Evolutionary conservation across 345 rosid species (phyloP), one percentile per base, ranked within the genome.

Genomic region (Salix exigua): DNA sequence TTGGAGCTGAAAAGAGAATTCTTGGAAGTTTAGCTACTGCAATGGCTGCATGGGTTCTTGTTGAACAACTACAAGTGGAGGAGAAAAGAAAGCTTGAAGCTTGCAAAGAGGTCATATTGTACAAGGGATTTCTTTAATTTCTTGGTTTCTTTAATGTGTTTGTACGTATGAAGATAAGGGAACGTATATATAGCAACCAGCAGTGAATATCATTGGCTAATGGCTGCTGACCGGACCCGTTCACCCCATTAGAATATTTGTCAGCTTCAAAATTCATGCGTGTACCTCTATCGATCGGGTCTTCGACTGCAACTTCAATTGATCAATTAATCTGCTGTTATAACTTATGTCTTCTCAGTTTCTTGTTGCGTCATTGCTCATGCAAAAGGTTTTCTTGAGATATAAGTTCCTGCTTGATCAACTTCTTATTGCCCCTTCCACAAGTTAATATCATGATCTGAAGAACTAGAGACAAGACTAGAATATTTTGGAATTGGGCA

Each of bases 21-120:
- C 38, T 83, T 0, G 88, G 86, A 46, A 86, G 75, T 23, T 82
- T 86, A 3, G 90, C 91, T 58, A 87, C 70, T 14, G 90, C 79
- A 6, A 91, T 40, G 18, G 89, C 85, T 0, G 89, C 80, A 72
- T 69, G 79, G 60, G 18, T 46, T 46, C 50, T 72, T 78, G 70
- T 80, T 21, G 40, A 28, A 31, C 73, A 55, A 48, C 46, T 12
- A 65, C 11, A 69, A 18, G 90, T 77, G 8, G 83, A 88, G 7
- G 79, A 79, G 13, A 84, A 40, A 26, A 82, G 64, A 0, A 68
- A 82, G 67, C 74, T 46, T 79, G 90, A 87, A 79, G 80, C 70
- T 37, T 82, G 89, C 18, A 85, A 75, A 26, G 86, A 84, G 71
- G 90, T 82, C 94, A 88, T 58, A n/a, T 7, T 86, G 31, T 23